Evolutionary conservation across 805 yeast species (phyloP), one percentile per base, ranked within the genome.

Genomic region (Schwanniomyces sp.): DNA sequence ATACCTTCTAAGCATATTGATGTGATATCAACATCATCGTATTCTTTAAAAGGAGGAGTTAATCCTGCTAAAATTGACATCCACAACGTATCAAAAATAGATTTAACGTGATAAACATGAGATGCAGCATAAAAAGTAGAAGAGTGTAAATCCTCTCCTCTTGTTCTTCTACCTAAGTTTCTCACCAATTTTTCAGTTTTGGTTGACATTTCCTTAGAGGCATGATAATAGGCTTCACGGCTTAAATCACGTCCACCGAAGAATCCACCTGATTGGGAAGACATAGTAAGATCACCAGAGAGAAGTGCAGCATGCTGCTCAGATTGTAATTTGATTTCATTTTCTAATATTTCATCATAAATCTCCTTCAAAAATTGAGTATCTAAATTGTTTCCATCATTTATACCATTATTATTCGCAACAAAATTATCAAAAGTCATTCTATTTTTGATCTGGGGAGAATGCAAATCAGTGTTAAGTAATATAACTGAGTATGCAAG

Each of bases 1-100:
- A 94, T 80, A 18, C 99, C 99, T 53, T 89, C 96, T 45, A 94
- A 69, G 55, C 97, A 85, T 7, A 78, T 67, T 43, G 74, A 79
- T 4, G 88, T 79, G 9, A 86, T 78, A 46, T 85, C 90, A 17
- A 76, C 78, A 55, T 88, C 94, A 55, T 88, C 91, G 52, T 86
- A 84, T 46, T 90, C 97, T 61, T 86, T 90, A 72, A 91, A 91
- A 5, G 97, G 96, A 3, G 95, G 92, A 0, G 97, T 91, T 43
- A 94, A 75, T 0, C 96, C 97, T 6, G 98, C 98, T 54, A 94
- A 75, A 41, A 94, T 81, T 0, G 97, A 90, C 97, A 95, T 91
- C 99, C 99, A 94, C 39, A 88, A 72, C 14, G 89, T 89, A 58
- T 92, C 97, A 69, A 94, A 92, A 61, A 95, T 88, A 1, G 97